Base-by-base conservation (phyloP, 176 grass and related monocot genomes). In the Urochloa ruziziensis region DNA sequence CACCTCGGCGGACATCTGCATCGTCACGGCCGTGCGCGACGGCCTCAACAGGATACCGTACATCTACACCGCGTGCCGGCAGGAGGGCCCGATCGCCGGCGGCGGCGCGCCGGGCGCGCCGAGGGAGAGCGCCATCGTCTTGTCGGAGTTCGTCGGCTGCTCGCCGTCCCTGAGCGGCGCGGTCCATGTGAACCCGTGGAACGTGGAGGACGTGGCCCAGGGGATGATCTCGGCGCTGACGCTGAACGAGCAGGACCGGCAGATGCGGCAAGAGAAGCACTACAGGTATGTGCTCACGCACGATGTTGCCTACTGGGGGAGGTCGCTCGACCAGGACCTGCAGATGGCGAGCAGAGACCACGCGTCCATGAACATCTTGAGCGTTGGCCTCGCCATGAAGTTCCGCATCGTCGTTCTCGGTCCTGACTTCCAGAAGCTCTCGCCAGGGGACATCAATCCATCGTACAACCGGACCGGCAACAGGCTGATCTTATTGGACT, bases 101-200 rank as follows among this genome's bases (percentile, higher is more conserved):
- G 68, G n/a, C 39, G 6, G 10, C 32, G 19, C 2, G 29, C 0
- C 29, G 17, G 48, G 71, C 18, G 18, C 62, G 40, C 51, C 49
- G 9, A 79, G 82, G 73, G 71, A 65, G 44, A 86, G 88, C 44
- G 72, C 71, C 60, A 49, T 90, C 23, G 66, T 90, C 36, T 21
- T 90, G 35, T 90, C 88, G 3, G 88, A 90, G 80, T 90, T 90
- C 44, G 59, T 86, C 33, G 84, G 88, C 7, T 90, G 88, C 63
- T 91, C 89, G 5, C 76, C 80, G 59, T 88, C 81, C 27, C 62
- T 91, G 7, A 72, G 89, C 25, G 59, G 89, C 29, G 89, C 89
- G 11, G 25, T 91, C 25, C 74, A 64, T 16, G 81, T 91, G 21
- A 91, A 91, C 46, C 89, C 89, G 16, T 91, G 85, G 81, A 84